phyloP scores from a whole-genome alignment of 768 basidiomycete genomes.

The Phanerodontia chrysosporium region DNA sequence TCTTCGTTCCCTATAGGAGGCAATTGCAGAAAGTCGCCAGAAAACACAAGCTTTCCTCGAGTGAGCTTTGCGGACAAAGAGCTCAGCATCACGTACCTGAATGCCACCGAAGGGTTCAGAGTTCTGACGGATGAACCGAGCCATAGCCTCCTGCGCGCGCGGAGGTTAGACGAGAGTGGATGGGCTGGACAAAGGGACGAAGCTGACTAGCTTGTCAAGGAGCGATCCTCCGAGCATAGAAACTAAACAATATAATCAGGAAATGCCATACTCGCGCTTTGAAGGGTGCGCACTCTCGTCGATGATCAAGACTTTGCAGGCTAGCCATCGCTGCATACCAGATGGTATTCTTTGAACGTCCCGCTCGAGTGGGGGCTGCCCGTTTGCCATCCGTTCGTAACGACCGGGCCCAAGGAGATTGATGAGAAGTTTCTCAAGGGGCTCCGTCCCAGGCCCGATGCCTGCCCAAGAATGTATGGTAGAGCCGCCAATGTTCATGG shows the following conservation, averaged over 20 bases:
- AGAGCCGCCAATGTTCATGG: conserved; percentile 74
- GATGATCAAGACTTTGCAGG: conserved; percentile 62
- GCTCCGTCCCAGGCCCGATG: conserved; percentile 58
- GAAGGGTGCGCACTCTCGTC: conserved; percentile 60
- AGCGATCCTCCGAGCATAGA: conserved; percentile 82
- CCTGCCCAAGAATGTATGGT: conserved; percentile 83
- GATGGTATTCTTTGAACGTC: not conserved
- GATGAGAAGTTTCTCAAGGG: conserved; percentile 27
- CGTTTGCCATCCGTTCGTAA: not conserved
- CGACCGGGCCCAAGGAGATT: not conserved
- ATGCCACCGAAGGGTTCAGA: conserved; percentile 76
- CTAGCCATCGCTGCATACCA: conserved; percentile 49
- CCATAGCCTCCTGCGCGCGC: conserved; percentile 51
- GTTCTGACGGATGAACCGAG: conserved; percentile 47
- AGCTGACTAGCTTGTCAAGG: conserved; percentile 72
- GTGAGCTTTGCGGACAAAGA: not conserved
- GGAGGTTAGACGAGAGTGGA: not conserved
- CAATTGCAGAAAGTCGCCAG: conserved; percentile 89
- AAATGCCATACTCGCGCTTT: not conserved
- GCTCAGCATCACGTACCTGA: conserved; percentile 42
- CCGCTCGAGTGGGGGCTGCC: not conserved
- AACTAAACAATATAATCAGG: conserved; percentile 40
- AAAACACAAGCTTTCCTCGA: conserved; percentile 46
- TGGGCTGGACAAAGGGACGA: not conserved
- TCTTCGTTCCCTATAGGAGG: conserved; percentile 68